phyloP scores from a whole-genome alignment of 2,329 filamentous ascomycete genomes.

The Ophiostoma sp. region DNA sequence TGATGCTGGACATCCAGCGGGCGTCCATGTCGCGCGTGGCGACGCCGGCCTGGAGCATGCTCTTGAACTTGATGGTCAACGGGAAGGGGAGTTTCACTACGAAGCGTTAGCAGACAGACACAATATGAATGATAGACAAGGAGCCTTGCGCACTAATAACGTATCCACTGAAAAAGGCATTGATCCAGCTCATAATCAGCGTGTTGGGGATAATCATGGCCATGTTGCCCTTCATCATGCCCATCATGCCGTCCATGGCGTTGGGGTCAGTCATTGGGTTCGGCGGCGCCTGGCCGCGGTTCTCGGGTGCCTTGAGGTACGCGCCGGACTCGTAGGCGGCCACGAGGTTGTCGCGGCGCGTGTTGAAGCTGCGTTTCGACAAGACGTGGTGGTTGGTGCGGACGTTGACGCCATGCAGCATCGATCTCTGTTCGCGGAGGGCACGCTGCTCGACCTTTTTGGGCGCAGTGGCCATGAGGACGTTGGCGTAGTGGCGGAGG shows the following conservation, averaged over 20 bases:
- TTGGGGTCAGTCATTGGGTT: slow-evolving; percentile 96
- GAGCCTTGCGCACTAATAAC: slow-evolving; percentile 70
- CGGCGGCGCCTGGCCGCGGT: slow-evolving; percentile 78
- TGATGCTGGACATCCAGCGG: slow-evolving; percentile 96
- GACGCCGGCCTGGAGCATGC: slow-evolving; percentile 96
- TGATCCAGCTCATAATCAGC: slow-evolving; percentile 99
- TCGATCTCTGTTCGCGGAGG: slow-evolving; percentile 81
- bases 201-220: slow-evolving; percentile 99
- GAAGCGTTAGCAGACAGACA: background rate
- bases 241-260: slow-evolving; percentile 99
- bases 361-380: slow-evolving; percentile 72
- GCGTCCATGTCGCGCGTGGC: slow-evolving; percentile 95
- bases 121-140: background rate
- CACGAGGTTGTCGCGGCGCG: slow-evolving; percentile 77
- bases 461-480: slow-evolving; percentile 81
- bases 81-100: slow-evolving; percentile 94
- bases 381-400: slow-evolving; percentile 81
- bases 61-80: slow-evolving; percentile 98
- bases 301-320: slow-evolving; percentile 87
- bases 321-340: slow-evolving; percentile 80
- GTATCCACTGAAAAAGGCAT: slow-evolving; percentile 97
- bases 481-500: slow-evolving; percentile 91
- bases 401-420: slow-evolving; percentile 80
- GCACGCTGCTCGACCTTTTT: slow-evolving; percentile 76
- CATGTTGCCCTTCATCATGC: slow-evolving; percentile 99